Evolutionary conservation across 148 eudicot species (phyloP).

Genomic region (Vaccinium myrtillus): DNA sequence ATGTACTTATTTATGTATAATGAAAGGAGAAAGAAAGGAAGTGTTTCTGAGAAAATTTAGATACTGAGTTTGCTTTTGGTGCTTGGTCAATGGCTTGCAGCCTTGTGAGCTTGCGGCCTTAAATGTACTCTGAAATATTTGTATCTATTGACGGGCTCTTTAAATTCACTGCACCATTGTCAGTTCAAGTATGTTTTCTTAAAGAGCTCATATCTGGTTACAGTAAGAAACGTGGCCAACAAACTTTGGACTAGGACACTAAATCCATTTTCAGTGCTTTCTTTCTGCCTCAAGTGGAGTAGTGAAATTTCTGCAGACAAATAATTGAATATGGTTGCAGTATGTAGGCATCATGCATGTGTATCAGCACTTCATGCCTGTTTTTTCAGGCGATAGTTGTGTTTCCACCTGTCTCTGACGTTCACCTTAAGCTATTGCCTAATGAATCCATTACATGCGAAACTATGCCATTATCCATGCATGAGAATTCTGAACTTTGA

Average conservation of each 20-base stretch:
- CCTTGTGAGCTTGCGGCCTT: neutral
- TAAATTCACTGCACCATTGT: neutral
- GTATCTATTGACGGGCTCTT: neutral
- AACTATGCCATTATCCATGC: neutral
- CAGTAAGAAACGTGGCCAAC: neutral
- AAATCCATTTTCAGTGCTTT: neutral
- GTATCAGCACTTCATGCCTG: neutral
- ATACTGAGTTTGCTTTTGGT: neutral
- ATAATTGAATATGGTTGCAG: neutral
- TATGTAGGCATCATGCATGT: neutral
- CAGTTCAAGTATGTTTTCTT: neutral
- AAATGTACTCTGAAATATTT: neutral
- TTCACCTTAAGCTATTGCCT: neutral
- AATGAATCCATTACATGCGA: neutral
- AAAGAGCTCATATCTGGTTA: neutral
- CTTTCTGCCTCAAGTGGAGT: neutral
- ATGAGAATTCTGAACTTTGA: neutral
- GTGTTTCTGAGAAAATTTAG: neutral
- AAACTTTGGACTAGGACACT: neutral
- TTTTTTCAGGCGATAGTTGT: neutral
- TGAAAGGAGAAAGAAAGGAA: neutral
- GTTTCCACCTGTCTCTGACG: neutral
- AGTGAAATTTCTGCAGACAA: neutral
- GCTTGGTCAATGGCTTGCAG: neutral
- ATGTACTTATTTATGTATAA: neutral